Evolutionary conservation across 345 rosid species (phyloP).

Genomic region (Melaleuca quinquenervia): DNA sequence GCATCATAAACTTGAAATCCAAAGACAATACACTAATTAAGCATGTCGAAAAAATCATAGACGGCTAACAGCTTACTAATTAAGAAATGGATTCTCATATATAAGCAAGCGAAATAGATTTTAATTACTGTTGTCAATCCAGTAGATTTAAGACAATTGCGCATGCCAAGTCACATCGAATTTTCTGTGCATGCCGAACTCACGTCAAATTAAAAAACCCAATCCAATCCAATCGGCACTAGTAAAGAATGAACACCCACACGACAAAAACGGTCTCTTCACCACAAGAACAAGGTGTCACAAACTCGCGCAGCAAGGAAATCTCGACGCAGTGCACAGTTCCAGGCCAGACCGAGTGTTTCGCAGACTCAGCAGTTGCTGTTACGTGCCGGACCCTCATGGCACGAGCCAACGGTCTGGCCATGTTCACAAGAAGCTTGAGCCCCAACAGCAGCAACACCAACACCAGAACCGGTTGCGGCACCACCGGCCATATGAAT

Average conservation of each 20-base stretch:
- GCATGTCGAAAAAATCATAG: background rate
- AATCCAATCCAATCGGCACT: background rate
- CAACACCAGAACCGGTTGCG: background rate
- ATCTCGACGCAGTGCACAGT: background rate
- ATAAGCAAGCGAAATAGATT: background rate
- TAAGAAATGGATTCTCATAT: background rate
- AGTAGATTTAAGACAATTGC: background rate
- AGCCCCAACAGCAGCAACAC: background rate
- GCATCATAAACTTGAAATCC: background rate
- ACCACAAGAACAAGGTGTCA: background rate
- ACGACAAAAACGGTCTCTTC: background rate
- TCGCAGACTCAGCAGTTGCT: background rate
- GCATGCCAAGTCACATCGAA: background rate
- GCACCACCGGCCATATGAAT: constrained; percentile 1
- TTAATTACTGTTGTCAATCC: background rate
- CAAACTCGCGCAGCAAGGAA: background rate
- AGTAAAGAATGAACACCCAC: background rate
- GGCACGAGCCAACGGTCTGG: background rate
- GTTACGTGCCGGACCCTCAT: background rate
- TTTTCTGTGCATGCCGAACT: background rate
- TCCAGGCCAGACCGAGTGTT: background rate
- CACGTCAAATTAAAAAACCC: background rate
- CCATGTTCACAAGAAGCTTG: background rate
- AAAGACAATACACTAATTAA: background rate
- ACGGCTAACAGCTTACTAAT: background rate